Evolutionary conservation across 83 land plant species (phyloP), one percentile per base, ranked within the genome.

Genomic region (Isoetes engelmannii): DNA sequence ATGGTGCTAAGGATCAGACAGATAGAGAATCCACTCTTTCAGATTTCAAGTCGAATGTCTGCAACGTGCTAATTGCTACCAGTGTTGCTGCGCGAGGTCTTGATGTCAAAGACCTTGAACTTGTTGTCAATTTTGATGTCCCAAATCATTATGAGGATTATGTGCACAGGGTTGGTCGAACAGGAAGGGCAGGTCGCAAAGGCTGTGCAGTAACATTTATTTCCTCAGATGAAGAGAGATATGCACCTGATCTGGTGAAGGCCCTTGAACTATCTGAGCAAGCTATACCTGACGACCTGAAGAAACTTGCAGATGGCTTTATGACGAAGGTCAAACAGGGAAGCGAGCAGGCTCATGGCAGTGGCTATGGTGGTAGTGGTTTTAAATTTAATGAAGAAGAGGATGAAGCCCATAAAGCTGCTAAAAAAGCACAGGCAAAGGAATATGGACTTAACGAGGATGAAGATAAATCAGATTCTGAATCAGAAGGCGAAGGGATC

Each of bases 351-450:
- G 88, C 85, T 6, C 98, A 87, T 83, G 96, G 98, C 44, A 93
- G 97, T 69, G 98, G 98, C n/a, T 93, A 90, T 77, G 96, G 96
- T 72, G 98, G 96, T 6, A 90, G 92, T 84, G 98, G 98, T 20
- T 93, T 93, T 69, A 93, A 93, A 74, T 93, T 93, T 62, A 90
- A 90, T 72, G 92, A 90, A 78, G 98, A 87, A 75, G 98, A 93
- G 62, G 98, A 93, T 72, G 96, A 90, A 73, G 89, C 87, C 10
- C 84, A 87, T 63, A 90, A 69, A 85, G 92, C 92, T 44, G 96
- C 85, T 7, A 93, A 93, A 90, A 93, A 93, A 77, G 96, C 96
- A 37, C 96, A 90, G 71, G 92, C 92, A 6, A 87, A 81, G 74
- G 98, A 88, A 60, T 93, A 90, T 82, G 96, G 92, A 4, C 90